Evolutionary conservation across 305 asterid species (phyloP).

Genomic region (Ajuga reptans): DNA sequence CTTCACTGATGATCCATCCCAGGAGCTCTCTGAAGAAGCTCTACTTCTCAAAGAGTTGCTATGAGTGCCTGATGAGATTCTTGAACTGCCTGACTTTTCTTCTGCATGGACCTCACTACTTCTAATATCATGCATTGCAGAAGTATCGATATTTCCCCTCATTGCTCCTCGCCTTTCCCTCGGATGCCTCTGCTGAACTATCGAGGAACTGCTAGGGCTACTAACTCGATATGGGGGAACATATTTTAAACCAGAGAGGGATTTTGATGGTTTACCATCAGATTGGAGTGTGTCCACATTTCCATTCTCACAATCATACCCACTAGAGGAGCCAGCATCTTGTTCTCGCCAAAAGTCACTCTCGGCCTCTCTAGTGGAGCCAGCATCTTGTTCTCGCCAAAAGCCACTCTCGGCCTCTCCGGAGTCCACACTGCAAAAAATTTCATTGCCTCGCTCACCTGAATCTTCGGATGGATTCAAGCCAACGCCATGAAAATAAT

Average conservation of each 20-base stretch:
- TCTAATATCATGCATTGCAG: slow-evolving; percentile 39
- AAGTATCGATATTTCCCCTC: slow-evolving; percentile 44
- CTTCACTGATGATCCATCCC: slow-evolving; percentile 68
- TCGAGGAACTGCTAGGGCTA: slow-evolving; percentile 32
- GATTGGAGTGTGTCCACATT: slow-evolving; percentile 35
- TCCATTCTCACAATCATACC: slow-evolving; percentile 46
- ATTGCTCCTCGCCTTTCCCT: slow-evolving; percentile 47
- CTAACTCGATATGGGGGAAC: slow-evolving; percentile 44
- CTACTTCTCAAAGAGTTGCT: slow-evolving; percentile 63
- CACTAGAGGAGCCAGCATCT: slow-evolving; percentile 42
- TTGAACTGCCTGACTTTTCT: slow-evolving; percentile 55
- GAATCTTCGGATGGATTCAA: slow-evolving; percentile 50
- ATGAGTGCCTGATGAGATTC: slow-evolving; percentile 56
- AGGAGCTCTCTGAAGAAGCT: slow-evolving; percentile 81
- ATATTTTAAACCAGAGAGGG: slow-evolving; percentile 41
- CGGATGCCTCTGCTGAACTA: slow-evolving; percentile 41
- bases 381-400: slow-evolving; percentile 58
- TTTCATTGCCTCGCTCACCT: slow-evolving; percentile 42
- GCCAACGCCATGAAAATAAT: slow-evolving; percentile 51
- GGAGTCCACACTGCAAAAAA: slow-evolving; percentile 36
- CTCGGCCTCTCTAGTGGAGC: slow-evolving; percentile 50
- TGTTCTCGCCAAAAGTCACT: slow-evolving; percentile 60
- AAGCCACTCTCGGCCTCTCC: slow-evolving; percentile 50
- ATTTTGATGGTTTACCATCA: slow-evolving; percentile 43
- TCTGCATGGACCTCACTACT: slow-evolving; percentile 44